phyloP scores from a whole-genome alignment of 306 rosid species.

The Gillenia trifoliata region DNA sequence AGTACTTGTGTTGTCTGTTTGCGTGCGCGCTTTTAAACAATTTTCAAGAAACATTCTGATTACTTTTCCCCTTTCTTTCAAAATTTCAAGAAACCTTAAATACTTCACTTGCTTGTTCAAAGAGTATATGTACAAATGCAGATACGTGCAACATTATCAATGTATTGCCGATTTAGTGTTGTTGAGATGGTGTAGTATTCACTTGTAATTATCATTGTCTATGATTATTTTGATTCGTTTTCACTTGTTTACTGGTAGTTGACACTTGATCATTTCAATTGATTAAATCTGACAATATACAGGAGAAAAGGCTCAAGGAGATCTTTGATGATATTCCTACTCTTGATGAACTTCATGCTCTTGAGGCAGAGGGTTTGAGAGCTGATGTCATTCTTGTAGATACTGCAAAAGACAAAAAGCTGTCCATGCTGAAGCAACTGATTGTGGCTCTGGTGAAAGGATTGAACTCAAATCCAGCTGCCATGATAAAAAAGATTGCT shows the following conservation, averaged over 20 bases:
- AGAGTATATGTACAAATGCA: not conserved
- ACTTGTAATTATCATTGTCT: not conserved
- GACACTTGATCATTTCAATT: not conserved
- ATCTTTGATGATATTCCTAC: slow-evolving; percentile 78
- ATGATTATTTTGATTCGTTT: not conserved
- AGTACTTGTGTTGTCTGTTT: not conserved
- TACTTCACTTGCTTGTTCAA: not conserved
- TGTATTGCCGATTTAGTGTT: not conserved
- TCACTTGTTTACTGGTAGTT: slow-evolving; percentile 1
- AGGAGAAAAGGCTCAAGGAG: slow-evolving; percentile 90
- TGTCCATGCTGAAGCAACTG: slow-evolving; percentile 89
- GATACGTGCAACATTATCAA: not conserved
- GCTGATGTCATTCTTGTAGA: slow-evolving; percentile 91
- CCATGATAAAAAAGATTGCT: slow-evolving; percentile 92
- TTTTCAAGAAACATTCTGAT: not conserved
- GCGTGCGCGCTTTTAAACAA: not conserved
- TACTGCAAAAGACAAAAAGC: slow-evolving; percentile 78
- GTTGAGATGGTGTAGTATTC: not conserved
- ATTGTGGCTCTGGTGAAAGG: slow-evolving; percentile 79
- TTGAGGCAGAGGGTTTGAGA: slow-evolving; percentile 74
- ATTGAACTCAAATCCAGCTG: slow-evolving; percentile 82
- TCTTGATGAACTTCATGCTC: slow-evolving; percentile 77
- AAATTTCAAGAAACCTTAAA: not conserved
- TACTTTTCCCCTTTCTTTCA: not conserved
- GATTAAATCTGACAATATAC: slow-evolving; percentile 21